Evolutionary conservation across 495 filamentous ascomycete genomes (phyloP).

Genomic region (Aspergillus kassunensis): DNA sequence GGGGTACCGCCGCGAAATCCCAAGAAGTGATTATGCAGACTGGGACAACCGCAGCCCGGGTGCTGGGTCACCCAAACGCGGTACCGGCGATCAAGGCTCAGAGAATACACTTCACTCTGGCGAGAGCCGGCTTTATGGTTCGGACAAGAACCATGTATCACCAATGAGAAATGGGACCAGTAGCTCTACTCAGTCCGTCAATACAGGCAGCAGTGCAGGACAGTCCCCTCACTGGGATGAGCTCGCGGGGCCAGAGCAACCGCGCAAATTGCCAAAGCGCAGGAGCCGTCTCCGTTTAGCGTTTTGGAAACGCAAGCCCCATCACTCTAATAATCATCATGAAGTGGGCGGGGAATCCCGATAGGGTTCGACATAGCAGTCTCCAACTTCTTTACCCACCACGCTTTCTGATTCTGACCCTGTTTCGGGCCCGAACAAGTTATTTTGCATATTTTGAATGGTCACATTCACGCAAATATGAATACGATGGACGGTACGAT

Average conservation of each 20-base stretch:
- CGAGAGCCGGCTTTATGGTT: conserved; percentile 17
- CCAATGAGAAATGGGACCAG: conserved; percentile 22
- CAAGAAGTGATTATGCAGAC: conserved; percentile 25
- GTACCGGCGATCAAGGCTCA: neutral
- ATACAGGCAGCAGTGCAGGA: conserved; percentile 28
- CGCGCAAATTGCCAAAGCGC: conserved; percentile 32
- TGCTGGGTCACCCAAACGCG: conserved; percentile 16
- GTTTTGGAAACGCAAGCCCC: conserved; percentile 42
- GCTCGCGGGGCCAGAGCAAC: conserved; percentile 14
- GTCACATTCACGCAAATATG: conserved; percentile 30
- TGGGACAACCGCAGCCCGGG: conserved; percentile 10
- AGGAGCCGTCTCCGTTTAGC: conserved; percentile 43
- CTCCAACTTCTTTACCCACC: neutral
- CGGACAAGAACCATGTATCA: conserved; percentile 24
- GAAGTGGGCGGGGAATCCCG: conserved; percentile 38
- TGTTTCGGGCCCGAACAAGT: neutral
- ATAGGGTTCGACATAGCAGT: conserved; percentile 6
- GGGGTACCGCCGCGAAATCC: conserved; percentile 26
- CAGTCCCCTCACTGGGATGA: conserved; percentile 22
- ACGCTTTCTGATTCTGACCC: neutral
- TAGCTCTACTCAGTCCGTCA: conserved; percentile 30
- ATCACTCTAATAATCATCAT: conserved; percentile 29
- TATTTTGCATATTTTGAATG: conserved; percentile 17
- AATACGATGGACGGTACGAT: conserved; percentile 31
- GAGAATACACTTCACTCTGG: conserved; percentile 8